Percentiles rank a stretch among this genome's conserved stretches.
phyloP scores from a whole-genome alignment of 2,329 filamentous ascomycete genomes.

The Stagonosporopsis chrysanthemi region DNA sequence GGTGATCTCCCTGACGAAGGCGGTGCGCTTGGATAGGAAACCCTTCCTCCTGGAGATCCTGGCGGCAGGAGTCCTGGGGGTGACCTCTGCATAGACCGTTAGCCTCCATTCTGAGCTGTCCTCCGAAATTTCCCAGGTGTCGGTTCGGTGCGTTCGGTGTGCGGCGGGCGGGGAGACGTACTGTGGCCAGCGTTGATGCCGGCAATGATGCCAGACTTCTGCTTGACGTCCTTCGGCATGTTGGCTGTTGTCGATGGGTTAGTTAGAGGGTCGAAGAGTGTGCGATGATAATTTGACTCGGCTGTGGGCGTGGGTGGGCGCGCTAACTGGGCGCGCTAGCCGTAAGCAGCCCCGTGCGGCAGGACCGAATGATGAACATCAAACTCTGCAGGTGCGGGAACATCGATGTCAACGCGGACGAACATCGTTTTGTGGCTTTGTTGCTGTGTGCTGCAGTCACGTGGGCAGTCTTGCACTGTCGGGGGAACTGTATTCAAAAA shows the following conservation, averaged over 20 bases:
- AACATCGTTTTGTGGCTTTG: neutral
- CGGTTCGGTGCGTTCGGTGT: constrained; percentile 21
- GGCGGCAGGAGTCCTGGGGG: constrained; percentile 58
- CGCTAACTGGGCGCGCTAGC: constrained; percentile 25
- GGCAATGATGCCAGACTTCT: constrained; percentile 62
- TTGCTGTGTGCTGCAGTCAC: neutral
- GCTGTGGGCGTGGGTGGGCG: constrained; percentile 26
- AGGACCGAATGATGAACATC: constrained; percentile 2
- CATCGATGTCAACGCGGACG: neutral
- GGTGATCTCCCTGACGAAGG: constrained; percentile 96
- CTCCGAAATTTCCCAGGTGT: constrained; percentile 20
- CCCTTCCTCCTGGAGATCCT: constrained; percentile 80
- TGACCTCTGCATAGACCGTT: constrained; percentile 55
- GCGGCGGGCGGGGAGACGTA: constrained; percentile 57
- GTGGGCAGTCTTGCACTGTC: neutral
- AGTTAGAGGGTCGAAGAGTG: constrained; percentile 17
- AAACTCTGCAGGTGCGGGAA: constrained; percentile 3
- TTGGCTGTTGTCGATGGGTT: constrained; percentile 47
- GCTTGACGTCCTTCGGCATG: constrained; percentile 64
- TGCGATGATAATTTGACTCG: constrained; percentile 28
- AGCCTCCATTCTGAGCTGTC: constrained; percentile 28
- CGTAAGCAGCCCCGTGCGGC: constrained; percentile 26
- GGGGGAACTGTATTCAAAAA: neutral
- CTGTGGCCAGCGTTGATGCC: constrained; percentile 71
- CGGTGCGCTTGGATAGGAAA: constrained; percentile 93